phyloP scores from a whole-genome alignment of 352 stramenopile species.

The Globisporangium perplexum region DNA sequence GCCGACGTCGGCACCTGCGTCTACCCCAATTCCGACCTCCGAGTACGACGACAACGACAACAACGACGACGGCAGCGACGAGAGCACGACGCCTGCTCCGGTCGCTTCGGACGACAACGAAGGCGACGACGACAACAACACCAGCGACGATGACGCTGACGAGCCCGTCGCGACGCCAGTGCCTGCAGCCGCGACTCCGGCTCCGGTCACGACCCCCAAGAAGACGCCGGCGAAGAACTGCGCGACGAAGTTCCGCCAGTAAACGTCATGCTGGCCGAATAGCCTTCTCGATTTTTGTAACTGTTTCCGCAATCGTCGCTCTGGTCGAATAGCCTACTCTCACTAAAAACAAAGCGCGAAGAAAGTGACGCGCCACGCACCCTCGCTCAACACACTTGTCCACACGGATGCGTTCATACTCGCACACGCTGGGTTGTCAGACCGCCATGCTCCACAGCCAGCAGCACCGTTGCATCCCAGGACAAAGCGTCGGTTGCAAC shows the following conservation, averaged over 20 bases:
- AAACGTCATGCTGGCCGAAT: not conserved
- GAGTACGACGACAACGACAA: not conserved
- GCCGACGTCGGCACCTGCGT: not conserved
- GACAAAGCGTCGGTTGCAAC: no score
- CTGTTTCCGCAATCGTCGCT: not conserved
- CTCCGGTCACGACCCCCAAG: not conserved
- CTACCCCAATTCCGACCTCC: not conserved
- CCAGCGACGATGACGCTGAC: not conserved
- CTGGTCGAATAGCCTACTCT: not conserved
- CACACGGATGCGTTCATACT: no score
- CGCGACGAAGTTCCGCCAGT: not conserved
- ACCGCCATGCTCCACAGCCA: no score
- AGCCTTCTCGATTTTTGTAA: not conserved
- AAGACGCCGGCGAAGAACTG: slow-evolving; percentile 3
- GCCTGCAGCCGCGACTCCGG: not conserved
- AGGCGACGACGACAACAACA: not conserved
- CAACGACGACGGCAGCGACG: not conserved
- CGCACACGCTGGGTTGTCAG: no score
- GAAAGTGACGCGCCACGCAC: no score
- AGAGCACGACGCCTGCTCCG: not conserved
- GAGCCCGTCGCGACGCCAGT: not conserved
- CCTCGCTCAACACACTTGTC: no score
- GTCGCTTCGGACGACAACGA: not conserved
- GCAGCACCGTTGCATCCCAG: no score
- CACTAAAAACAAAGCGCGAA: no score